These are phyloP conservation scores for Diaporthe vaccinii DNA, from an alignment of 2,329 filamentous ascomycete genomes.

Conservation along the genomic window DNA sequence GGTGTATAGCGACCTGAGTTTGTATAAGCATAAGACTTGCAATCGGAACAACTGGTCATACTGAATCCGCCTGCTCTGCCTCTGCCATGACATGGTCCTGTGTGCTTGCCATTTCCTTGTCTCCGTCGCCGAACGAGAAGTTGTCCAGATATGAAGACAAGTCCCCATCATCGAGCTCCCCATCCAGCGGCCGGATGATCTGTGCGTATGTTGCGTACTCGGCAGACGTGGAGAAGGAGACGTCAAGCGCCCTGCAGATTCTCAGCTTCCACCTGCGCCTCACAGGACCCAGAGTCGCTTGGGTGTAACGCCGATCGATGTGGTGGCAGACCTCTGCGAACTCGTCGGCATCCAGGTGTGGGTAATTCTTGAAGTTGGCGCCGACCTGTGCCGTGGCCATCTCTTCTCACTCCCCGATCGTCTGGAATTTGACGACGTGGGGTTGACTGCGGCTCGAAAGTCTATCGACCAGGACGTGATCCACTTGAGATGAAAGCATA, in stretches of 20 bases:
- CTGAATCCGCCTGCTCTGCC: constrained; percentile 66
- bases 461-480: background rate
- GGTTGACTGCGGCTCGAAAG: background rate
- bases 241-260: constrained; percentile 64
- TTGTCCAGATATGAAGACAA: constrained; percentile 61
- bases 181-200: constrained; percentile 67
- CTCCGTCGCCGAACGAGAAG: constrained; percentile 56
- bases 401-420: background rate
- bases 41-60: constrained; percentile 47
- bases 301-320: constrained; percentile 70
- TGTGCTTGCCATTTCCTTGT: constrained; percentile 41
- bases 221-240: constrained; percentile 56
- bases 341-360: constrained; percentile 71
- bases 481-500: constrained; percentile 24
- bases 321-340: constrained; percentile 76
- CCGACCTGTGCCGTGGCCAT: constrained; percentile 39
- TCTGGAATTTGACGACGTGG: constrained; percentile 3
- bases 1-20: constrained; percentile 57
- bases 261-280: constrained; percentile 69
- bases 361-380: constrained; percentile 67
- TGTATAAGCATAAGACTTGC: constrained; percentile 28
- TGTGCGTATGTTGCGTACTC: constrained; percentile 67
- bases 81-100: constrained; percentile 63
- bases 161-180: constrained; percentile 57
- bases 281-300: constrained; percentile 67